These are phyloP conservation scores for Penicillium sumatraense DNA, from an alignment of 2,329 filamentous ascomycete genomes.

Conservation along the genomic window DNA sequence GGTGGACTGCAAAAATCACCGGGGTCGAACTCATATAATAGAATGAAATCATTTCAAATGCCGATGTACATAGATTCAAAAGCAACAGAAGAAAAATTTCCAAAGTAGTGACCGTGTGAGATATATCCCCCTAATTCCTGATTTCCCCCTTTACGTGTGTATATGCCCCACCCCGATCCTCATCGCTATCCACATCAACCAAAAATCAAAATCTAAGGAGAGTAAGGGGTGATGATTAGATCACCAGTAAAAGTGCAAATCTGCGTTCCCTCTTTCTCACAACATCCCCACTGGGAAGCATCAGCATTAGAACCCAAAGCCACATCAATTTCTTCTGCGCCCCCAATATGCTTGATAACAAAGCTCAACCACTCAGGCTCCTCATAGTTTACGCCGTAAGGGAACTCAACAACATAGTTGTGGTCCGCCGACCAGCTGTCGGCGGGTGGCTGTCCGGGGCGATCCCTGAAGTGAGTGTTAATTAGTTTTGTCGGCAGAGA, in stretches of 20 bases:
- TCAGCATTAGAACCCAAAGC: neutral
- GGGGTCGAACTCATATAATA: neutral
- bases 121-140: neutral
- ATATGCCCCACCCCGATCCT: neutral
- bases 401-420: slow-evolving; percentile 1
- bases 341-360: neutral
- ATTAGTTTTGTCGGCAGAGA: neutral
- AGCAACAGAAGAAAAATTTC: neutral
- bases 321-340: neutral
- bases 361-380: neutral
- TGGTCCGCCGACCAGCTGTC: neutral
- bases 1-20: neutral
- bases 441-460: neutral
- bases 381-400: neutral
- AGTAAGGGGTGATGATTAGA: neutral
- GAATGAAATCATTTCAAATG: neutral
- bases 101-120: neutral
- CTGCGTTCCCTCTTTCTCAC: neutral
- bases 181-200: neutral
- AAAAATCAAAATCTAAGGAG: neutral
- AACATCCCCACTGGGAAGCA: neutral
- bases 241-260: neutral
- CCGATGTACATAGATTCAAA: neutral
- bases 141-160: neutral
- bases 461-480: neutral